Conservation (phyloP, 2,329 filamentous ascomycete species). For the Phyllosticta citriasiana region DNA sequence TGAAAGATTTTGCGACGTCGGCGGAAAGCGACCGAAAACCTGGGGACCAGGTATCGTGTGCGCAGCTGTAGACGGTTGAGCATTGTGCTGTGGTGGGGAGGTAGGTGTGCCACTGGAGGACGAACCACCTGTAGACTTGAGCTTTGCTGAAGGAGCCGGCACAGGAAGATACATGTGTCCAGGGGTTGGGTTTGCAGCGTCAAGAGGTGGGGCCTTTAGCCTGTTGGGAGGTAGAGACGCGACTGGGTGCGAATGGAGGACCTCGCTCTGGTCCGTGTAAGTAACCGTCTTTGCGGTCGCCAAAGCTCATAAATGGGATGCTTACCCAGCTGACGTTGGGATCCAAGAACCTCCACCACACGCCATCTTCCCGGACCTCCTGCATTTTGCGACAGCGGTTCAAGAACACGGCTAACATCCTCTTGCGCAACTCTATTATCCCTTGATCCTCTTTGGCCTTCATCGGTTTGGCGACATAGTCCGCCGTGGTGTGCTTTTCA, state of each 20-base stretch:
- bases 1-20: conserved; percentile 61
- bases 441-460: conserved; percentile 96
- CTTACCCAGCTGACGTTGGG: conserved; percentile 96
- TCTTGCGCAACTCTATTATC: conserved; percentile 92
- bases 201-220: conserved; percentile 86
- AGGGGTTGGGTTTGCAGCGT: conserved; percentile 82
- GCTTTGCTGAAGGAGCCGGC: conserved; percentile 74
- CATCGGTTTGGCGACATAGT: conserved; percentile 95
- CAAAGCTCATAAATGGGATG: conserved; percentile 10
- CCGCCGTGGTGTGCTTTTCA: conserved; percentile 97
- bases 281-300: not conserved
- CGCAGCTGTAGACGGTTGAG: conserved; percentile 43
- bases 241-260: conserved; percentile 85
- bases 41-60: conserved; percentile 52
- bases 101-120: conserved; percentile 43
- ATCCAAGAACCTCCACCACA: conserved; percentile 96
- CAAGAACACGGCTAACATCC: conserved; percentile 91
- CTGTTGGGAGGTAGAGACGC: conserved; percentile 88
- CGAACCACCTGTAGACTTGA: conserved; percentile 48
- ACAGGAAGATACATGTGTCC: conserved; percentile 83
- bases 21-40: conserved; percentile 70
- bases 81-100: conserved; percentile 42
- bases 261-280: conserved; percentile 59
- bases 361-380: conserved; percentile 80
- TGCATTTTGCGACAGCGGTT: conserved; percentile 92